phyloP scores from a whole-genome alignment of 345 rosid species.

The Aquilaria yunnanensis region DNA sequence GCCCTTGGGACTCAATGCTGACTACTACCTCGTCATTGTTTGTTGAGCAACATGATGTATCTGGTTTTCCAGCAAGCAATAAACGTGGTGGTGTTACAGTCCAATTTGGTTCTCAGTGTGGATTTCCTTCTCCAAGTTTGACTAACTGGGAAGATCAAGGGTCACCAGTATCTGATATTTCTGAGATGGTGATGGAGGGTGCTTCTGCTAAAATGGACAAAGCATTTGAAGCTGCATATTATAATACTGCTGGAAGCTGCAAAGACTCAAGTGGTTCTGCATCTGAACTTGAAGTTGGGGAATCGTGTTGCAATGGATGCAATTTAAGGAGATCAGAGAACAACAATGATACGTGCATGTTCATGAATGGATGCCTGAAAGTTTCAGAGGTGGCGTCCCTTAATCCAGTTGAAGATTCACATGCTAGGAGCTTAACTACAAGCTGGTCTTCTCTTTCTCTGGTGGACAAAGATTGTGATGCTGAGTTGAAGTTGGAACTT shows the following conservation, averaged over 20 bases:
- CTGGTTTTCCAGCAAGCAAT: conserved; percentile 4
- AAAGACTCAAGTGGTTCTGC: conserved; percentile 19
- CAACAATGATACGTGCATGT: conserved; percentile 17
- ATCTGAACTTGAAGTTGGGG: conserved; percentile 24
- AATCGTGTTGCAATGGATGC: conserved; percentile 21
- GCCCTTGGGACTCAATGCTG: conserved; percentile 25
- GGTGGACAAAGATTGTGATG: conserved; percentile 21
- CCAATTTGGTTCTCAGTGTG: conserved; percentile 11
- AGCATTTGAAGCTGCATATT: conserved; percentile 20
- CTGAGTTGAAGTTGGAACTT: conserved; percentile 46
- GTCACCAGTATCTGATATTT: conserved; percentile 31
- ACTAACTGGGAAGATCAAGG: conserved; percentile 30
- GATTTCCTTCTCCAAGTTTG: conserved; percentile 20
- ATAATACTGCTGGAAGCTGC: conserved; percentile 20
- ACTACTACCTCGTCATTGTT: conserved; percentile 15
- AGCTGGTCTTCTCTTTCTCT: conserved; percentile 22
- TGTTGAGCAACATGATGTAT: conserved; percentile 13
- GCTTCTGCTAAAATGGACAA: conserved; percentile 19
- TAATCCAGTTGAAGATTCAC: conserved; percentile 14
- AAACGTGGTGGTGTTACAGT: conserved; percentile 15
- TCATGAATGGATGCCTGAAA: conserved; percentile 18
- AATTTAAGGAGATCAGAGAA: conserved; percentile 21
- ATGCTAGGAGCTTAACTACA: conserved; percentile 26
- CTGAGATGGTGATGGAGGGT: conserved; percentile 30
- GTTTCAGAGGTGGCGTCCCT: conserved; percentile 23